Percentiles rank a stretch among this genome's conserved stretches.
Conservation (phyloP, 768 basidiomycete genomes). For the Amanita molliuscula region DNA sequence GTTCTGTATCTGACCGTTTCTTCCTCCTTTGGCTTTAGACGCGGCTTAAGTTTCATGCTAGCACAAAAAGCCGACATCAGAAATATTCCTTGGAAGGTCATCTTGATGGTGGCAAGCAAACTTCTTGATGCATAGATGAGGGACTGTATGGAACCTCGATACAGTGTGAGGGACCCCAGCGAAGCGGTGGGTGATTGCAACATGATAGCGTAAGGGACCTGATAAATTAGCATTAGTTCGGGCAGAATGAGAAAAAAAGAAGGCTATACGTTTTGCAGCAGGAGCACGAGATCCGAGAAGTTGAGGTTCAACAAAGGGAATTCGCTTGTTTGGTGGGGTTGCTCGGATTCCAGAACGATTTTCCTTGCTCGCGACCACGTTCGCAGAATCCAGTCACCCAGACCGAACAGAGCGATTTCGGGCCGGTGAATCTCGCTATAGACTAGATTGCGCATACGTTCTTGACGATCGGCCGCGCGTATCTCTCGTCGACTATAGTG, state of each 20-base stretch:
- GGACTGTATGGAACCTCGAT: conserved; percentile 68
- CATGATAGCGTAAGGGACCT: conserved; percentile 71
- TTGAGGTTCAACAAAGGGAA: conserved; percentile 45
- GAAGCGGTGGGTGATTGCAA: conserved; percentile 65
- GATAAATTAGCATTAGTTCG: conserved; percentile 8
- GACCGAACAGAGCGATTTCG: conserved; percentile 73
- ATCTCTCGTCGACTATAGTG: conserved; percentile 45
- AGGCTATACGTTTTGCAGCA: conserved; percentile 60
- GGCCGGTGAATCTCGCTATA: conserved; percentile 70
- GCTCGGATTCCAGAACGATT: conserved; percentile 48
- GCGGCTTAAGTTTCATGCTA: conserved; percentile 59
- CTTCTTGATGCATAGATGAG: conserved; percentile 57
- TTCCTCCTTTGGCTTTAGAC: conserved; percentile 50
- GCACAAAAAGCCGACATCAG: conserved; percentile 82
- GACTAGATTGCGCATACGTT: conserved; percentile 65
- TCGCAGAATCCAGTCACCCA: conserved; percentile 77
- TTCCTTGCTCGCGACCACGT: conserved; percentile 64
- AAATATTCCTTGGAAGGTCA: conserved; percentile 82
- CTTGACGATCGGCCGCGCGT: conserved; percentile 58
- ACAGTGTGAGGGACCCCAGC: conserved; percentile 73
- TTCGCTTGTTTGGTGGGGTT: conserved; percentile 28
- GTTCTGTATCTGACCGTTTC: conserved; percentile 38
- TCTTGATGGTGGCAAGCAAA: conserved; percentile 50
- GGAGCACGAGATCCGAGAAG: conserved; percentile 51
- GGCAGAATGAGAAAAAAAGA: conserved; percentile 14